phyloP scores from a whole-genome alignment of 208 protist genomes.

The Porcisia deanei region DNA sequence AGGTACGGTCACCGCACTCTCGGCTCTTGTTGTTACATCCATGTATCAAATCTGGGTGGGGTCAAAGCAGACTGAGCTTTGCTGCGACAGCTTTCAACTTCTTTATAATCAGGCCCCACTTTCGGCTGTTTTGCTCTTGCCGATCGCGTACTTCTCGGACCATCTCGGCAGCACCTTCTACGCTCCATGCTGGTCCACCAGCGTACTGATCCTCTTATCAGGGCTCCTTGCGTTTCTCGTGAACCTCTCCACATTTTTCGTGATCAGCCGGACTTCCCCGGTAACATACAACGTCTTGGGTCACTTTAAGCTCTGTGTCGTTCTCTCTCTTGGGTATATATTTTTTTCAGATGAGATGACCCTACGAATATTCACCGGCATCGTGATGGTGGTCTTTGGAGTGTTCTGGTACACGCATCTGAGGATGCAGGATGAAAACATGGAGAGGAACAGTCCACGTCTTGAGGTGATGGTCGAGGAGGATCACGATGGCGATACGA shows the following conservation, averaged over 20 bases:
- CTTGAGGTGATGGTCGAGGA: conserved; percentile 9
- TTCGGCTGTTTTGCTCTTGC: conserved; percentile 63
- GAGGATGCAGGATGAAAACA: conserved; percentile 26
- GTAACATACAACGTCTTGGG: conserved; percentile 91
- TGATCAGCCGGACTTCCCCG: conserved; percentile 86
- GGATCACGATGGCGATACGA: background rate
- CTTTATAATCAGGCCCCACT: conserved; percentile 89
- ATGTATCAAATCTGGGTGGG: conserved; percentile 91
- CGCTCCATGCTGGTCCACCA: conserved; percentile 29
- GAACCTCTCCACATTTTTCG: conserved; percentile 90
- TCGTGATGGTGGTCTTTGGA: conserved; percentile 54
- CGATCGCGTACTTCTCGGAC: conserved; percentile 62
- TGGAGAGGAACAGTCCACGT: conserved; percentile 23
- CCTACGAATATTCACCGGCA: conserved; percentile 39
- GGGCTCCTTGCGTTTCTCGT: conserved; percentile 77
- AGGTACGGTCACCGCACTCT: conserved; percentile 64
- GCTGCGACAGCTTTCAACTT: conserved; percentile 81
- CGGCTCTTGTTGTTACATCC: conserved; percentile 73
- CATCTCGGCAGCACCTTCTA: conserved; percentile 24
- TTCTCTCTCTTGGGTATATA: conserved; percentile 73
- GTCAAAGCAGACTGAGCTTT: conserved; percentile 82
- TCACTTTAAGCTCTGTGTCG: conserved; percentile 83
- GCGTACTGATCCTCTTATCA: conserved; percentile 50
- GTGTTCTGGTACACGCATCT: conserved; percentile 88
- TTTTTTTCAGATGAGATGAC: conserved; percentile 56